These are phyloP conservation scores for Oidiodendron maius DNA, from an alignment of 495 filamentous ascomycete species.

Conservation along the genomic window DNA sequence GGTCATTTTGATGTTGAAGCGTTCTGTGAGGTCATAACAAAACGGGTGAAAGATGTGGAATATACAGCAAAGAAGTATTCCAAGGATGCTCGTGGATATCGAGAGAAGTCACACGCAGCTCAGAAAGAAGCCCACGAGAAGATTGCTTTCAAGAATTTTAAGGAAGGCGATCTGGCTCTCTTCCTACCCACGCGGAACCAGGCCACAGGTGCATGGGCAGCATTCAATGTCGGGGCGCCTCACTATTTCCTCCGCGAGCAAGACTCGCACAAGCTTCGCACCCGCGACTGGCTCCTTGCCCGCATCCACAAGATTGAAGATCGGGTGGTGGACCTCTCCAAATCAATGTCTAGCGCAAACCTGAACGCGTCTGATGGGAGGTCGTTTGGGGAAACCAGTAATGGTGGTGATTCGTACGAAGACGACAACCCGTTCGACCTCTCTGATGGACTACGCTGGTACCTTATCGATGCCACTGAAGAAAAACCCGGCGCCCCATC, in stretches of 20 bases:
- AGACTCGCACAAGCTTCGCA: slow-evolving; percentile 75
- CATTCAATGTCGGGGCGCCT: slow-evolving; percentile 94
- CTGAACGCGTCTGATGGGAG: slow-evolving; percentile 41
- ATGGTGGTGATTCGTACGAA: slow-evolving; percentile 52
- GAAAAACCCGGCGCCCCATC: slow-evolving; percentile 93
- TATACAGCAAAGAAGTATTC: slow-evolving; percentile 83
- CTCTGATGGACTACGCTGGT: slow-evolving; percentile 93
- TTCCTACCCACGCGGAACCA: slow-evolving; percentile 95
- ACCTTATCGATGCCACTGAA: slow-evolving; percentile 85
- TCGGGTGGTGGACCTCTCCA: slow-evolving; percentile 87
- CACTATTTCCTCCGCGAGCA: slow-evolving; percentile 96
- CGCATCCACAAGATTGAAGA: slow-evolving; percentile 90
- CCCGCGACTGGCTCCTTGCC: slow-evolving; percentile 88
- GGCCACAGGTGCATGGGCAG: slow-evolving; percentile 90
- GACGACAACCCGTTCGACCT: slow-evolving; percentile 98
- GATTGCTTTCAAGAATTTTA: slow-evolving; percentile 94
- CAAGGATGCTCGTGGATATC: slow-evolving; percentile 77
- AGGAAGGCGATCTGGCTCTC: slow-evolving; percentile 90
- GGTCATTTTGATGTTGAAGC: slow-evolving; percentile 73
- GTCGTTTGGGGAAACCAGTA: slow-evolving; percentile 42
- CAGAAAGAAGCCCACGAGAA: slow-evolving; percentile 91
- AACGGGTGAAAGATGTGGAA: slow-evolving; percentile 85
- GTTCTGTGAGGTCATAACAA: slow-evolving; percentile 75
- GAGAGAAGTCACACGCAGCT: slow-evolving; percentile 77
- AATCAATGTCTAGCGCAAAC: slow-evolving; percentile 51